phyloP scores from a whole-genome alignment of 2,329 filamentous ascomycete genomes.

The Trichoderma guizhouense region DNA sequence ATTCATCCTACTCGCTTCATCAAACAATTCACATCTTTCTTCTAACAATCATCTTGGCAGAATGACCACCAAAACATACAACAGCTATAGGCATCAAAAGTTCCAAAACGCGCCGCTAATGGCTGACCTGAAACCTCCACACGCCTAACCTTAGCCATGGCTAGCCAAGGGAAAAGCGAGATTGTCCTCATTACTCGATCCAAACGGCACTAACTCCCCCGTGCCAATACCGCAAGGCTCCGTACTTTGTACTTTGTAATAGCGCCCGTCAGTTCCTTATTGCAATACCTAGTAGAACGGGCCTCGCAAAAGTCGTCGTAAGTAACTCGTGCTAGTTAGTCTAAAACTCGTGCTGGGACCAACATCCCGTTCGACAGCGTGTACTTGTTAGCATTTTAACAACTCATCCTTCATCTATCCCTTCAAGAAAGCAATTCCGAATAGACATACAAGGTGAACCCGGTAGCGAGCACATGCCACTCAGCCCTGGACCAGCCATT shows the following conservation, averaged over 20 bases:
- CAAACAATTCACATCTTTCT: not conserved
- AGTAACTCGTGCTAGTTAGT: not conserved
- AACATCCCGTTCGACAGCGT: not conserved
- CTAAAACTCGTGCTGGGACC: conserved; percentile 1
- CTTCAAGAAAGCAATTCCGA: not conserved
- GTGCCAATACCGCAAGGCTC: not conserved
- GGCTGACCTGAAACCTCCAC: conserved; percentile 14
- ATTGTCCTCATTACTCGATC: conserved; percentile 10
- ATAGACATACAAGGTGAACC: not conserved
- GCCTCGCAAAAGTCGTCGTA: not conserved
- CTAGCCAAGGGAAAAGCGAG: conserved; percentile 7
- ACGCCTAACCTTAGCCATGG: not conserved
- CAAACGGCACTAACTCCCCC: conserved; percentile 5
- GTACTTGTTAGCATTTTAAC: not conserved
- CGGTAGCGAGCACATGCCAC: not conserved
- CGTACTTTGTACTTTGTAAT: conserved; percentile 8
- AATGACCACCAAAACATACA: not conserved
- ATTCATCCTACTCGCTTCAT: not conserved
- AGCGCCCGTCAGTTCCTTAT: conserved; percentile 9
- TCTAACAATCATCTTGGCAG: not conserved
- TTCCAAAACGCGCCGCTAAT: not conserved
- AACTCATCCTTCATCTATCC: not conserved
- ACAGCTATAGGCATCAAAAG: not conserved
- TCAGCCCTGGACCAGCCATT: not conserved
- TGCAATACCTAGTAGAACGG: not conserved